Base-by-base conservation (phyloP, 805 yeast species). In the Spathaspora sp. region DNA sequence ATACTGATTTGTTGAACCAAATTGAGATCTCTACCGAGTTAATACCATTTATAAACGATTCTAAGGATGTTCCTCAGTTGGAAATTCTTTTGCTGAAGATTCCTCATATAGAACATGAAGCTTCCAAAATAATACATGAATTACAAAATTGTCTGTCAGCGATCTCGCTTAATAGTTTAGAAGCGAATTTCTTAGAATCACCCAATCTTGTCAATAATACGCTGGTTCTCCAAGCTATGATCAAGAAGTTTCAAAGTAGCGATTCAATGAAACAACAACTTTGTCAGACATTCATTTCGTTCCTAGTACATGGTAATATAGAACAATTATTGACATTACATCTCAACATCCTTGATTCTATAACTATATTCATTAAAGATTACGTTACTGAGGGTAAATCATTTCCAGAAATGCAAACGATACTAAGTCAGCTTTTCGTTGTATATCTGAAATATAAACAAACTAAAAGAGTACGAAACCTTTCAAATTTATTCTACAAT, bases 401-500 rank as follows among this genome's bases (percentile, higher is more conserved):
- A 40, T 38, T 43, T 47, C 44, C 20, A 35, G 45, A 20, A 49
- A 46, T 44, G 39, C 28, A 31, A 31, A 17, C 14, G 8, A 20
- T 45, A 17, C 18, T 47, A 10, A 26, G 20, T 20, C 49, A 28
- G 28, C 46, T 44, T 19, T 47, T 32, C 39, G 26, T 29, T 6
- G 28, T 42, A 7, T 52, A 48, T n/a, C 46, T 52, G 17, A 44
- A 53, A 5, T 57, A 62, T 46, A 69, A 63, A 31, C 75, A 69
- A 38, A 49, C 44, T 17, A 78, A 75, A 54, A 60, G 85, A 51
- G 60, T 77, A 6, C 65, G 72, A 47, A 80, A 79, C 57, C 54
- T 81, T 3, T 73, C 83, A 2, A 79, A 77, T 54, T 47, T 81
- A 11, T 61, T 72, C 6, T 80, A 69, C 57, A 75, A 77, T 52